Evolutionary conservation across 768 basidiomycete species (phyloP), one percentile per base, ranked within the genome.

Genomic region (Boletus bicolor): DNA sequence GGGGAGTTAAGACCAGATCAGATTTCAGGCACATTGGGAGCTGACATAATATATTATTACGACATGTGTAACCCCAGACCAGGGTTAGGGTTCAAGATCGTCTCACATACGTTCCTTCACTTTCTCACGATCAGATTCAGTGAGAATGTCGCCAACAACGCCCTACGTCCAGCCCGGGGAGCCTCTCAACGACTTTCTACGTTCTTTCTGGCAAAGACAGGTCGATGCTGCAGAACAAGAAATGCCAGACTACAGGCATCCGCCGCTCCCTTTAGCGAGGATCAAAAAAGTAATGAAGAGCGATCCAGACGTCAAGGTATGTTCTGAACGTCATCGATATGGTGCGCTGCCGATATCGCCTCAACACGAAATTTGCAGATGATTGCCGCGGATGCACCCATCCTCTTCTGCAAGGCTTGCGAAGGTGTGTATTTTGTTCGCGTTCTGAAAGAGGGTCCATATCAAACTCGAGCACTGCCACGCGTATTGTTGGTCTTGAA

Each of bases 251-350:
- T 91, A 90, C 62, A 77, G 89, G 51, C 91, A 94, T 66, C 91
- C 91, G 2, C 86, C 91, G 7, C 77, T 98, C 11, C 96, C 96
- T 4, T 77, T 99, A 32, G 97, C 97, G 17, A 78, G 97, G 69
- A 97, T 98, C 66, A 98, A 98, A 79, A 98, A 98, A 72, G 96
- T 98, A 54, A 97, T 98, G 92, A 98, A 98, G 79, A 95, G 89
- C 71, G 93, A 94, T 75, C 91, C 93, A 4, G 93, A 95, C 64
- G 93, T 98, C 60, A 94, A 94, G 83, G 93, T 96, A 68, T 67
- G 84, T 68, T 17, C 44, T 50, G 42, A 11, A 17, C 46, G 3
- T 19, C 28, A 44, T 19, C 7, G 28, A 36, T 34, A 41, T 56
- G 1, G 37, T 32, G 14, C 9, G 17, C 35, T 38, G 6, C n/a